Percentiles rank a stretch among this genome's conserved stretches.
Conservation (phyloP, 345 rosid species). For the Viola odorata region DNA sequence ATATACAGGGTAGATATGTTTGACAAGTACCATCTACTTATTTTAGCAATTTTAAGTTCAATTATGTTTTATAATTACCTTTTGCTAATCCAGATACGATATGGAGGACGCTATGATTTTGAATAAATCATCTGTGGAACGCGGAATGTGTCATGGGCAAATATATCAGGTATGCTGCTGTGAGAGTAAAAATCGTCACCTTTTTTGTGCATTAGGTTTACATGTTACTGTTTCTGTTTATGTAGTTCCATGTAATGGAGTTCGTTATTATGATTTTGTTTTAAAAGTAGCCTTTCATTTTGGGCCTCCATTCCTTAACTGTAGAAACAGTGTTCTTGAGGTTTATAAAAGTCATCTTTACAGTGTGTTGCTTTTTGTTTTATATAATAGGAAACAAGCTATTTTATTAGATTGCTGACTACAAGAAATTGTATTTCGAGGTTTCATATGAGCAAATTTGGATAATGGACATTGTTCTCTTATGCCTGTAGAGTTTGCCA, state of each 20-base stretch:
- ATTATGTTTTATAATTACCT: not conserved
- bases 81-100: slow-evolving; percentile 56
- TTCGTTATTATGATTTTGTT: not conserved
- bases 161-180: slow-evolving; percentile 72
- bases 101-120: slow-evolving; percentile 99
- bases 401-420: no score
- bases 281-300: not conserved
- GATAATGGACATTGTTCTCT: no score
- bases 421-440: no score
- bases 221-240: not conserved
- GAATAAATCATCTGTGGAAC: slow-evolving; percentile 90
- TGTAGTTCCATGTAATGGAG: not conserved
- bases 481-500: no score
- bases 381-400: no score
- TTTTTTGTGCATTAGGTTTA: not conserved
- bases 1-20: slow-evolving; percentile 69
- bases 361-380: no score
- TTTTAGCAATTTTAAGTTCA: not conserved
- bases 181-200: not conserved
- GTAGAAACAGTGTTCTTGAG: not conserved
- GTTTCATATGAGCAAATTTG: no score
- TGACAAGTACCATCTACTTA: not conserved
- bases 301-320: not conserved
- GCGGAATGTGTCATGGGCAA: slow-evolving; percentile 96
- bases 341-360: no score